Evolutionary conservation across 805 yeast genomes (phyloP), one percentile per base, ranked within the genome.

Genomic region (Metschnikowia cubensis): DNA sequence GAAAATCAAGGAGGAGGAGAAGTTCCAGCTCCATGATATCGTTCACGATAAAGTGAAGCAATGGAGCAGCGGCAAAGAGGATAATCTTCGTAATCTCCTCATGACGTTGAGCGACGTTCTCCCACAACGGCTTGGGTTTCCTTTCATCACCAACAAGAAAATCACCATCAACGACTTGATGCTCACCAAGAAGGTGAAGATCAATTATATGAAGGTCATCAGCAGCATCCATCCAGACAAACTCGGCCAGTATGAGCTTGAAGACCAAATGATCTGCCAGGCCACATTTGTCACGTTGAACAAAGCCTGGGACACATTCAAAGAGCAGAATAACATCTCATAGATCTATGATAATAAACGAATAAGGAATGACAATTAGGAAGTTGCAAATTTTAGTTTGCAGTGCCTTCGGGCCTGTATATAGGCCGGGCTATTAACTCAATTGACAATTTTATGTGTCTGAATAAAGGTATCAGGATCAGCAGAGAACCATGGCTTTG

Each of bases 211-310:
- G 89, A 85, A 84, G 60, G 92, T 89, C 1, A 88, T 85, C 42
- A 80, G 89, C 45, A 74, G 80, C 49, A 85, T 88, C 5, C 94
- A 86, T 60, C 94, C 94, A 0, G 99, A 94, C 66, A 94, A 94
- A 65, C 71, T 91, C 21, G 73, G 82, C 6, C 66, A 68, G 20
- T 80, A 85, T 1, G 71, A 83, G 6, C 71, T 83, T 5, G 95
- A 89, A 59, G 80, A 81, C 50, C 84, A 85, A 63, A 79, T 92
- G 84, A 75, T 92, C 42, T 94, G 97, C 14, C 92, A 91, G 59
- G 83, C 82, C 21, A 92, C 92, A 0, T 94, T 94, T 63, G 86
- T 90, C 36, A 76, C 83, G 0, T 71, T 94, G 53, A 92, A 90
- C 66, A 79, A 82, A 57, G 90, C 97, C 2, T 94, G 99, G 98